Evolutionary conservation across 768 basidiomycete species (phyloP).

Genomic region (Termitomyces titanicus): DNA sequence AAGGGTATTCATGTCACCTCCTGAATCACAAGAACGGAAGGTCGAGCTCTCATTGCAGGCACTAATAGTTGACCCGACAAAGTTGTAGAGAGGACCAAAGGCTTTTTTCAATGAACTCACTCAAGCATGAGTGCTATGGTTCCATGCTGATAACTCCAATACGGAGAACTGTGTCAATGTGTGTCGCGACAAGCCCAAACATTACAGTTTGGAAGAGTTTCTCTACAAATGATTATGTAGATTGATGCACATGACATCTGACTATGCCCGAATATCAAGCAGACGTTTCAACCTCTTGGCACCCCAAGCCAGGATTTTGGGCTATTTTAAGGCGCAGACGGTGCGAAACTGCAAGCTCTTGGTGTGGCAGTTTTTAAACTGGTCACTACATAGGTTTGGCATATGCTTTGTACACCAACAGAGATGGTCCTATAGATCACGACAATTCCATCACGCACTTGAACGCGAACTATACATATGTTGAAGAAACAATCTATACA

Average conservation of each 20-base stretch:
- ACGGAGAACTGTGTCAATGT: conserved; percentile 24
- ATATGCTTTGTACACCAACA: conserved; percentile 23
- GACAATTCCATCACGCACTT: conserved; percentile 22
- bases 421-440: conserved; percentile 19
- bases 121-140: conserved; percentile 25
- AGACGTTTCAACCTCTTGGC: conserved; percentile 19
- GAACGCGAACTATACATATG: conserved; percentile 20
- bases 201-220: conserved; percentile 18
- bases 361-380: background rate
- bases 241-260: background rate
- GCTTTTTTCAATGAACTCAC: conserved; percentile 20
- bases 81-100: conserved; percentile 24
- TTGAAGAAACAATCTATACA: conserved; percentile 22
- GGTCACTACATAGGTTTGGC: conserved; percentile 8
- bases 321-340: conserved; percentile 20
- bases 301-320: conserved; percentile 21
- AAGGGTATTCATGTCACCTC: conserved; percentile 21
- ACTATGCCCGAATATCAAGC: conserved; percentile 20
- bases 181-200: conserved; percentile 24
- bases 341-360: background rate
- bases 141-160: conserved; percentile 26
- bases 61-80: conserved; percentile 22
- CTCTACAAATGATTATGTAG: background rate
- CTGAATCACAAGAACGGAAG: conserved; percentile 25
- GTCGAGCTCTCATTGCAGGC: conserved; percentile 21